phyloP scores from a whole-genome alignment of 108 stramenopile genomes.

The Seminavis robusta region DNA sequence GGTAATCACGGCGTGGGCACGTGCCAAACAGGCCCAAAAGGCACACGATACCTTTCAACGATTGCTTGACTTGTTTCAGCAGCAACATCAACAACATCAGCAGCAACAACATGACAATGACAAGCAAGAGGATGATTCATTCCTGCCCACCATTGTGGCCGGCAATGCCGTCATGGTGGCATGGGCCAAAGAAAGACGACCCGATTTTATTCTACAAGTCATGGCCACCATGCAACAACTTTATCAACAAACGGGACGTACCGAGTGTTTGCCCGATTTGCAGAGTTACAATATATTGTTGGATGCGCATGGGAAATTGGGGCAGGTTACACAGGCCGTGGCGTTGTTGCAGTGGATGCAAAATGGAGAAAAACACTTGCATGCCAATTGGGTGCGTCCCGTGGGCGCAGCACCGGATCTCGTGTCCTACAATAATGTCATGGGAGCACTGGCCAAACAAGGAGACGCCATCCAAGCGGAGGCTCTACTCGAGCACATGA shows the following conservation, averaged over 20 bases:
- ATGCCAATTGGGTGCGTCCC: too few species aligned
- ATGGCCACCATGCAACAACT: constrained; percentile 26
- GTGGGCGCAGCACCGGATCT: constrained; percentile 51
- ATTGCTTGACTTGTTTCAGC: constrained; percentile 13
- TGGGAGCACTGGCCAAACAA: constrained; percentile 36
- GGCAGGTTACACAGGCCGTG: constrained; percentile 26
- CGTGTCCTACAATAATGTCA: constrained; percentile 61
- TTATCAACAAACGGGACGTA: too few species aligned
- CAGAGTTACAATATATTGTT: constrained; percentile 35
- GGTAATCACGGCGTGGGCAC: constrained; percentile 49
- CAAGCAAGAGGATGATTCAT: constrained; percentile 7
- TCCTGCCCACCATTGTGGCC: constrained; percentile 10
- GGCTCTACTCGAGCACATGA: constrained; percentile 45
- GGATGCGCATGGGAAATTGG: constrained; percentile 42
- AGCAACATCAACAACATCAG: too few species aligned
- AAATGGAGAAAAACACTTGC: not conserved
- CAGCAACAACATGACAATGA: too few species aligned
- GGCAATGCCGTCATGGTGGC: constrained; percentile 24
- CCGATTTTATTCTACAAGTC: constrained; percentile 3
- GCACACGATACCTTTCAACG: constrained; percentile 32
- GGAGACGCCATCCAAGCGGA: constrained; percentile 41
- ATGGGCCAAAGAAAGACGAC: constrained; percentile 12
- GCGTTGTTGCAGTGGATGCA: constrained; percentile 29
- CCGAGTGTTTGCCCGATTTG: too few species aligned
- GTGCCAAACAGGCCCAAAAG: constrained; percentile 1